Evolutionary conservation across 225 moss, liverwort and hornwort species (phyloP), one percentile per base, ranked within the genome.

Genomic region (Physcomitrium patens): DNA sequence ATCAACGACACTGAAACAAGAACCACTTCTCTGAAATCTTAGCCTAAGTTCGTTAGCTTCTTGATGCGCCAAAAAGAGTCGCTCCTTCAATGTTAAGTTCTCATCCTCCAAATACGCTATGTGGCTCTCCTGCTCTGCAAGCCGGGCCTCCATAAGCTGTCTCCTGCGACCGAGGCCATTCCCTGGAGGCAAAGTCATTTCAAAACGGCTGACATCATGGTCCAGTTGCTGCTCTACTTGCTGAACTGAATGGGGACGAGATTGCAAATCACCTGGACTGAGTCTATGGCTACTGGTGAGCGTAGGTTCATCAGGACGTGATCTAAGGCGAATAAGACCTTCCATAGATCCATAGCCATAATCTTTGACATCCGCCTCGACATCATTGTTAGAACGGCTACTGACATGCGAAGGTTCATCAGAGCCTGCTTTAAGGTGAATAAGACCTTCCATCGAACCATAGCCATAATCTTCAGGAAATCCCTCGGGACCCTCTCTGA

Each of bases 341-440:
- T 86, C 91, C 96, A 96, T 96, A 10, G 96, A 96, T 46, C 96
- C 96, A 74, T 96, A 96, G 63, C 95, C 95, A 81, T 93, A 63
- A 90, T 90, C 95, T 76, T 87, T 91, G 26, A 96, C 89, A 72
- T 90, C 89, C 31, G 31, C 31, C 7, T 37, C 31, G 5, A 37
- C 31, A 7, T 2, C 31, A 37, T 7, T 37, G 31, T 37, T 37
- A 37, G 31, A 37, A 37, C 68, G 81, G 65, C 68, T 72, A 75
- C 78, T 73, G 70, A 61, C 53, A 77, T 76, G 63, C 1, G 77
- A 81, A 50, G 78, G 84, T 56, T 89, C 90, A 72, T 84, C 84
- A 49, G 76, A 76, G 69, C 83, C 74, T 6, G 81, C 80, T 43
- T 87, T 86, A n/a, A 93, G 82, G 10, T 90, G 84, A 31, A 96